Base-by-base conservation (phyloP, 345 rosid genomes). In the Lumnitzera littorea region DNA sequence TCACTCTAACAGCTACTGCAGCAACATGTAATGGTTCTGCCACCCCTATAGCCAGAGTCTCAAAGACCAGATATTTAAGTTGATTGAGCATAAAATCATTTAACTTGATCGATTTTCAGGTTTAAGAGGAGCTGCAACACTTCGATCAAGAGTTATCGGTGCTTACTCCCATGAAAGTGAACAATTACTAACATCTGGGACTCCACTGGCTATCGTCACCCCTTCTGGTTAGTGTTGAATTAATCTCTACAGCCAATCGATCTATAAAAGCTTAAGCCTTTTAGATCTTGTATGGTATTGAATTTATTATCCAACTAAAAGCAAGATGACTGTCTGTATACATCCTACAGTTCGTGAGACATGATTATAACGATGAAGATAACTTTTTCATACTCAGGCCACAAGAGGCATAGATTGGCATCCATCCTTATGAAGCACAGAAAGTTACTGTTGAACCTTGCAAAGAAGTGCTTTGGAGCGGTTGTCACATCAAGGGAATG, bases 101-200 rank as follows among this genome's bases (percentile, higher is more conserved):
- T 6, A 12, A 13, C 51, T 50, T 23, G 50, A 47, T 36, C 17
- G 46, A 56, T 27, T 58, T 13, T 53, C 59, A 66, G 70, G 70
- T 53, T 48, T 67, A 49, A 47, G 70, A 60, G 70, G 70, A 67
- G 70, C 64, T 11, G 54, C 70, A 47, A 60, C 55, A 2, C 70
- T 67, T 29, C 27, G 70, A 60, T 67, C 70, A 53, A 67, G 70
- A 49, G 53, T 55, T 15, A 48, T 17, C 6, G 52, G 31, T 27
- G 29, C 41, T 24, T 54, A 60, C 23, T 24, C 6, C 49, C 60
- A 53, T 25, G 64, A 67, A 43, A 27, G 46, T 6, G 54, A 59
- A 29, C 60, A 52, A 49, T 7, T 60, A 48, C 53, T 67, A 20
- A 61, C 16, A 53, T 67, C 64, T 23, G 47, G 52, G 46, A 59